Evolutionary conservation across 495 filamentous ascomycete species (phyloP).

Genomic region (Terfezia boudieri): DNA sequence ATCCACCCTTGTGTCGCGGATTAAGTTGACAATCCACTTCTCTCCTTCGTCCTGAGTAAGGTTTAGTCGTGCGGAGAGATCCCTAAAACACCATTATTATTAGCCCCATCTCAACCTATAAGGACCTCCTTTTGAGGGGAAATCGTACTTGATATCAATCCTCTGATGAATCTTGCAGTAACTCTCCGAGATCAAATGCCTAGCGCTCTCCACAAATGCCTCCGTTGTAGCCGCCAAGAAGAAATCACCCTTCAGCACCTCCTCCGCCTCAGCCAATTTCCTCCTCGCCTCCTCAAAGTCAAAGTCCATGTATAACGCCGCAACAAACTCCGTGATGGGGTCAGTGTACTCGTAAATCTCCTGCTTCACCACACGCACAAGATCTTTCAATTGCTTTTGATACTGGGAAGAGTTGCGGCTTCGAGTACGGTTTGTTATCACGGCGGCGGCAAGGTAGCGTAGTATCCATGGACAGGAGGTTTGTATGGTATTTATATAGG

Average conservation of each 20-base stretch:
- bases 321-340: conserved; percentile 85
- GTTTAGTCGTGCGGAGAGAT: conserved; percentile 72
- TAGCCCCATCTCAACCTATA: background rate
- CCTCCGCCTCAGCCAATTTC: conserved; percentile 73
- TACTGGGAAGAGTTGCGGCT: conserved; percentile 63
- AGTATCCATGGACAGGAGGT: conserved; percentile 93
- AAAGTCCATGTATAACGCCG: conserved; percentile 90
- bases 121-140: too few relatives aligned
- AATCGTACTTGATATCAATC: conserved; percentile 64
- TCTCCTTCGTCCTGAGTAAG: conserved; percentile 84
- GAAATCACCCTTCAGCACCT: conserved; percentile 81
- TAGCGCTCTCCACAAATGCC: conserved; percentile 76
- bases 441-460: conserved; percentile 79
- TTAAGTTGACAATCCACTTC: conserved; percentile 99
- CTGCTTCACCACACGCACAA: conserved; percentile 82
- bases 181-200: conserved; percentile 88
- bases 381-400: conserved; percentile 94
- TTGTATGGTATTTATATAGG: conserved; percentile 98
- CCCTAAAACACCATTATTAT: conserved; percentile 15
- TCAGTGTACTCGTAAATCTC: conserved; percentile 95
- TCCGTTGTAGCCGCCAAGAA: conserved; percentile 74
- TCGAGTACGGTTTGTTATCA: conserved; percentile 81
- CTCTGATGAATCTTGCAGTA: conserved; percentile 99
- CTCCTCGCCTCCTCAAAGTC: conserved; percentile 96
- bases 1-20: conserved; percentile 88